Conservation (phyloP, 805 yeast genomes). For the Barnettozyma botsteinii region DNA sequence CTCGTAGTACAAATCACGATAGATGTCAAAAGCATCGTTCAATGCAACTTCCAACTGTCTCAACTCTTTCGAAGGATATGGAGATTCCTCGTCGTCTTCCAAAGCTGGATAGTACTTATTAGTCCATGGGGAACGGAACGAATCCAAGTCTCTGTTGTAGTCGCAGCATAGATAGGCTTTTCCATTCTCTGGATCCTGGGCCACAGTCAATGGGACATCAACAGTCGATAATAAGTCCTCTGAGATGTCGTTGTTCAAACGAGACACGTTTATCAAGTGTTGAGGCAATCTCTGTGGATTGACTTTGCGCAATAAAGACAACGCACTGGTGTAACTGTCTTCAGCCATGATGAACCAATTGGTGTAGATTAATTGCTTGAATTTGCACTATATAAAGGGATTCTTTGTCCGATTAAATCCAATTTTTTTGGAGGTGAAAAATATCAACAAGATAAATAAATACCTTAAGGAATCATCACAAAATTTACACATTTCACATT, state of each 20-base stretch:
- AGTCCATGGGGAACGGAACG: constrained; percentile 87
- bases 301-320: constrained; percentile 70
- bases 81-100: constrained; percentile 61
- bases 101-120: constrained; percentile 59
- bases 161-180: constrained; percentile 82
- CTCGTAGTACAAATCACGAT: constrained; percentile 90
- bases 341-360: too few relatives aligned
- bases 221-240: constrained; percentile 83
- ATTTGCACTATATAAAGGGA: too few relatives aligned
- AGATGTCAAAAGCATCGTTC: constrained; percentile 87
- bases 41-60: constrained; percentile 75
- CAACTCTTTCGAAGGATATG: constrained; percentile 61
- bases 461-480: too few relatives aligned
- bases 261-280: constrained; percentile 38
- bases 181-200: constrained; percentile 32
- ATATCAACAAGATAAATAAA: too few relatives aligned
- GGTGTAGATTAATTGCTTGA: too few relatives aligned
- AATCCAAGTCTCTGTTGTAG: constrained; percentile 92
- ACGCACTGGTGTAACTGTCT: constrained; percentile 69
- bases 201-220: constrained; percentile 69
- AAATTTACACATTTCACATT: not conserved
- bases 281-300: constrained; percentile 55
- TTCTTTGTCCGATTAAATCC: too few relatives aligned
- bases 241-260: constrained; percentile 57
- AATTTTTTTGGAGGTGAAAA: too few relatives aligned